A percentile compares a stretch with the other conserved stretches of the same genome.
Conservation (phyloP, 768 basidiomycete species). For the Boletus rubroflammeus region DNA sequence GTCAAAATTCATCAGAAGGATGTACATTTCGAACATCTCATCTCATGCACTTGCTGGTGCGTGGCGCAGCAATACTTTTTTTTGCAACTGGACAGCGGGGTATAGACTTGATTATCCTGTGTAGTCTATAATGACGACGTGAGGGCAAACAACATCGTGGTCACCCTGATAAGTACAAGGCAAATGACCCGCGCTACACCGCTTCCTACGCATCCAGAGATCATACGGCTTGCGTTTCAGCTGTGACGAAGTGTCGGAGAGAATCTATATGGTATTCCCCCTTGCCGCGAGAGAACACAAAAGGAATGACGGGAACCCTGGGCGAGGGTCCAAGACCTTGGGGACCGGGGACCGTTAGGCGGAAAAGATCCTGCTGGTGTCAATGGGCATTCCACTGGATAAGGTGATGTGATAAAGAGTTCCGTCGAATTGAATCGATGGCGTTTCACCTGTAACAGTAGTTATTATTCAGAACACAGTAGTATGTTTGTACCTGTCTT, state of each 20-base stretch:
- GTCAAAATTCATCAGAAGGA: neutral
- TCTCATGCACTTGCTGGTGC: neutral
- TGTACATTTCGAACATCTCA: neutral
- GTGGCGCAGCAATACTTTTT: neutral
- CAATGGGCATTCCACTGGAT: too few species aligned
- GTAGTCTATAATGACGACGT: neutral
- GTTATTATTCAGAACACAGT: neutral
- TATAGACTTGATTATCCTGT: neutral
- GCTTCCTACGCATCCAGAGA: neutral
- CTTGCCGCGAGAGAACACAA: neutral
- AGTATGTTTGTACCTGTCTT: neutral
- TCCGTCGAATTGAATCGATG: neutral
- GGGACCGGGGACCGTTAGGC: neutral
- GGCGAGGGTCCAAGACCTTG: neutral
- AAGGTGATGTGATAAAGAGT: neutral
- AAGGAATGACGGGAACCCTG: neutral
- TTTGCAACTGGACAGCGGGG: neutral
- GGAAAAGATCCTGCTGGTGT: neutral
- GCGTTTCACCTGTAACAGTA: neutral
- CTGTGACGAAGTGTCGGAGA: neutral
- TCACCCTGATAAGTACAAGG: neutral
- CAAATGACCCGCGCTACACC: neutral
- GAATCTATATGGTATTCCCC: neutral
- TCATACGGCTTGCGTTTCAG: neutral
- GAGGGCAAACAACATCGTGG: neutral